Percentiles rank a stretch among this genome's conserved stretches.
These are phyloP conservation scores for Chamaenerion angustifolium DNA, from an alignment of 345 rosid genomes.

Conservation along the genomic window DNA sequence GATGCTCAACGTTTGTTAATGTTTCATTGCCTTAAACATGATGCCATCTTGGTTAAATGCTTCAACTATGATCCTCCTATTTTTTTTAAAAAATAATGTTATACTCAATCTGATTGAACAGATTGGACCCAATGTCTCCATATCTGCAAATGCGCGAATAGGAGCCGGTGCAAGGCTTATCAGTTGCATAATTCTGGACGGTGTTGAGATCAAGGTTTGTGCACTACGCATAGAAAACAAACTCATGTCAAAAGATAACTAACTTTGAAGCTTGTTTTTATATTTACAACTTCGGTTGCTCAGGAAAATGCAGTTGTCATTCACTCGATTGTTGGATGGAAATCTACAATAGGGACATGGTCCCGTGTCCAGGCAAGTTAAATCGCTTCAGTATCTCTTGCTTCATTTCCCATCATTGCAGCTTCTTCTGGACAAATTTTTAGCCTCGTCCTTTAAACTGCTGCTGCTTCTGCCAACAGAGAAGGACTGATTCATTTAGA, in stretches of 20 bases:
- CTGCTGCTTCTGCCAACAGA: too few relatives aligned
- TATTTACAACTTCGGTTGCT: conserved; percentile 2
- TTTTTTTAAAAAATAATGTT: neutral
- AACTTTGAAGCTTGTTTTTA: conserved; percentile 7
- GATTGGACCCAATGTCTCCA: conserved; percentile 90
- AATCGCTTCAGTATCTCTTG: conserved; percentile 1
- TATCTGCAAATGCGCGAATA: conserved; percentile 82
- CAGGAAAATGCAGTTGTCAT: conserved; percentile 92
- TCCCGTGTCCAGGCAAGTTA: conserved; percentile 84
- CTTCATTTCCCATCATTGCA: conserved; percentile 1
- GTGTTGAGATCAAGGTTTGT: conserved; percentile 72
- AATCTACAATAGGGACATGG: conserved; percentile 87
- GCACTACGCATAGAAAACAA: neutral
- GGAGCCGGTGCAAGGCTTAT: conserved; percentile 93
- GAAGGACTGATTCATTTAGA: too few relatives aligned
- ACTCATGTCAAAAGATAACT: neutral
- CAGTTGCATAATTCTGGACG: conserved; percentile 84
- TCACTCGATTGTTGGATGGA: conserved; percentile 87
- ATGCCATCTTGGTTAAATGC: too few relatives aligned
- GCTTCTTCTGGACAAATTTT: too few relatives aligned
- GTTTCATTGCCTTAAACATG: too few relatives aligned
- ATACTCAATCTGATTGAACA: conserved; percentile 16
- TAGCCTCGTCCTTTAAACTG: too few relatives aligned
- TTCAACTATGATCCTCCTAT: neutral
- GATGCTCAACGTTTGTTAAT: too few relatives aligned